A percentile compares a stretch with the other conserved stretches of the same genome.
phyloP scores from a whole-genome alignment of 306 rosid species.

The Myrica gale region DNA sequence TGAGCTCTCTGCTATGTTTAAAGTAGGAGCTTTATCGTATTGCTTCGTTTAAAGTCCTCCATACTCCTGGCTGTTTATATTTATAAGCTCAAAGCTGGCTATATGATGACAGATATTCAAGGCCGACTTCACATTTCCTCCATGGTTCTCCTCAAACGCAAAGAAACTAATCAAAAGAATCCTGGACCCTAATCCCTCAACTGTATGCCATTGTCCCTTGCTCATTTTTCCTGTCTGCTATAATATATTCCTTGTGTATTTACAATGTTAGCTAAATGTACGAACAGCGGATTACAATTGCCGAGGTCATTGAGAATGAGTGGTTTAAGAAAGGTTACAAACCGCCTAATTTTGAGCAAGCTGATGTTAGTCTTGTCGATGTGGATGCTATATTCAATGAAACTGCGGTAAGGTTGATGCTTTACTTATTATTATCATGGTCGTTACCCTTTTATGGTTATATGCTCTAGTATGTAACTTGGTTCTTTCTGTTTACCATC shows the following conservation, averaged over 20 bases:
- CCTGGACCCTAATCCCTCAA: conserved; percentile 80
- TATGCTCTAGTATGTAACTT: conserved; percentile 21
- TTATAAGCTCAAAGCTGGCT: conserved; percentile 3
- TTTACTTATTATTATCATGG: conserved; percentile 3
- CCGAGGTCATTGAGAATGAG: conserved; percentile 82
- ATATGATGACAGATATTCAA: conserved; percentile 64
- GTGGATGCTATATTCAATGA: conserved; percentile 67
- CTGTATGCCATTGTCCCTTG: conserved; percentile 50
- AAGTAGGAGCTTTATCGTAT: neutral
- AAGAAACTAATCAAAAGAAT: conserved; percentile 82
- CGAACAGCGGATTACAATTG: conserved; percentile 75
- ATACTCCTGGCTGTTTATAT: neutral
- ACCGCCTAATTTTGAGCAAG: conserved; percentile 75
- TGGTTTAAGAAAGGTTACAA: conserved; percentile 97
- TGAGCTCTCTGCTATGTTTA: neutral
- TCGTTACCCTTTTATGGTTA: conserved; percentile 11
- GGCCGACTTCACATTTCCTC: conserved; percentile 79
- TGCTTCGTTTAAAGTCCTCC: neutral
- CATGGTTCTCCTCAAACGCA: conserved; percentile 93
- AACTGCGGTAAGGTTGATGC: conserved; percentile 46
- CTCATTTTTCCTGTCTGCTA: neutral
- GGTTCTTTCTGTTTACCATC: conserved; percentile 21
- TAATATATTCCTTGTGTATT: conserved; percentile 2
- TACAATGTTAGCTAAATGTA: conserved; percentile 12
- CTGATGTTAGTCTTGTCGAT: conserved; percentile 67